Conservation (phyloP, 305 asterid species). For the Fraxinus nigra region DNA sequence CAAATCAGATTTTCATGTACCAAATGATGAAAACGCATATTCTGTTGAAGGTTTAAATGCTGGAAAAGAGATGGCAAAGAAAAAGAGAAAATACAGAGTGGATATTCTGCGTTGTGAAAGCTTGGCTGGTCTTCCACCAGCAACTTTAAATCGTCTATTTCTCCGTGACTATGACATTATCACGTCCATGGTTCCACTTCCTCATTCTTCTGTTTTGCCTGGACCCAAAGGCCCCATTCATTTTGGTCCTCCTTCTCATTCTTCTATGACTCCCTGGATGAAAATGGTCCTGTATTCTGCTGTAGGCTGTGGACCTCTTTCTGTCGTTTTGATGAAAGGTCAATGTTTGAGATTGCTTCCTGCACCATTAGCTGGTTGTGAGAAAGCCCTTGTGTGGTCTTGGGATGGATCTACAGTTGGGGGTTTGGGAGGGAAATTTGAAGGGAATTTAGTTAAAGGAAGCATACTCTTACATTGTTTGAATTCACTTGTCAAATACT, state of each 20-base stretch:
- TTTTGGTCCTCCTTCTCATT: constrained; percentile 96
- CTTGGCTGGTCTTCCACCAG: constrained; percentile 85
- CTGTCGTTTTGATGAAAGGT: constrained; percentile 94
- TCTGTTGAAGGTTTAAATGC: constrained; percentile 42
- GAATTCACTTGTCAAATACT: constrained; percentile 85
- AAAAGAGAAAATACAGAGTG: constrained; percentile 64
- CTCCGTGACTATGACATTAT: constrained; percentile 91
- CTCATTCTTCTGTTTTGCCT: constrained; percentile 92
- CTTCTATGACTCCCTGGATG: constrained; percentile 99
- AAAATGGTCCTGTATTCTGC: constrained; percentile 80
- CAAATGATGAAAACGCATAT: constrained; percentile 41
- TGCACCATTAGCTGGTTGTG: constrained; percentile 97
- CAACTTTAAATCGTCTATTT: constrained; percentile 91
- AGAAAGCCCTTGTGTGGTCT: constrained; percentile 95
- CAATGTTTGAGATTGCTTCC: constrained; percentile 94
- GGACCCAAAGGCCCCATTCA: constrained; percentile 96
- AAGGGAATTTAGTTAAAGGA: constrained; percentile 90
- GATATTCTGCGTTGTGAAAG: constrained; percentile 99
- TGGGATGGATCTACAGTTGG: constrained; percentile 95
- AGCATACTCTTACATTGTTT: constrained; percentile 86
- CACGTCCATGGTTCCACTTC: constrained; percentile 96
- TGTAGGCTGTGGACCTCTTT: constrained; percentile 84
- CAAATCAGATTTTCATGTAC: constrained; percentile 36
- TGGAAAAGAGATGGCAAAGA: constrained; percentile 48
- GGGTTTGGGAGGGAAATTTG: constrained; percentile 88